Percentiles rank a stretch among this genome's conserved stretches.
phyloP scores from a whole-genome alignment of 177 flowering plant genomes.

The Tripterygium wilfordii region DNA sequence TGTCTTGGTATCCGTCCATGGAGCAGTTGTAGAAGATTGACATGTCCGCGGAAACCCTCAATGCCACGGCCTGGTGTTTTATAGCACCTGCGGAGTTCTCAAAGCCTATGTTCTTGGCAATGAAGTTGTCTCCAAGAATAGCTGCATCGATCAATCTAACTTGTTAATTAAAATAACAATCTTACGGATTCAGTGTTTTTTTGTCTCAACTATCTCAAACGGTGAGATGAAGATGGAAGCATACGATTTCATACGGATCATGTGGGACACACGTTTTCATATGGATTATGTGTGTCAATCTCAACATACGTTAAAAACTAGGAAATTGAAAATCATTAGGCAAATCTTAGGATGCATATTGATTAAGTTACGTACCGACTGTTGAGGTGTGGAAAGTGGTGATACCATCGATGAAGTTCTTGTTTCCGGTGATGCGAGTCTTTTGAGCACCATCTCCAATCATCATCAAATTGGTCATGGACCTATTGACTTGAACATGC shows the following conservation, averaged over 20 bases:
- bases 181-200: too few relatives aligned
- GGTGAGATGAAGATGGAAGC: too few relatives aligned
- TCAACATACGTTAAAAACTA: background rate
- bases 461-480: constrained; percentile 24
- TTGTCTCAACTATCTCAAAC: too few relatives aligned
- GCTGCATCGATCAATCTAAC: constrained; percentile 22
- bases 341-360: background rate
- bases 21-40: constrained; percentile 48
- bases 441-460: constrained; percentile 57
- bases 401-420: constrained; percentile 35
- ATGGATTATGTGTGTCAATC: too few relatives aligned
- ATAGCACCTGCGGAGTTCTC: constrained; percentile 48
- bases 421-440: constrained; percentile 45
- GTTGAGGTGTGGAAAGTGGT: constrained; percentile 44
- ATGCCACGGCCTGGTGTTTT: constrained; percentile 57
- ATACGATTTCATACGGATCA: too few relatives aligned
- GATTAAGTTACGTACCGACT: constrained; percentile 35
- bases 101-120: constrained; percentile 50
- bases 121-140: constrained; percentile 33
- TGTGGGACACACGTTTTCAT: too few relatives aligned
- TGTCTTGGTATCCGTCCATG: constrained; percentile 58
- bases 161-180: too few relatives aligned
- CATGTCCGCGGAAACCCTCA: constrained; percentile 33
- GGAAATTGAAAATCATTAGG: background rate
- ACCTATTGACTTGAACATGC: constrained; percentile 18